These are phyloP conservation scores for Candida railenensis DNA, from an alignment of 805 yeast species.

Conservation along the genomic window DNA sequence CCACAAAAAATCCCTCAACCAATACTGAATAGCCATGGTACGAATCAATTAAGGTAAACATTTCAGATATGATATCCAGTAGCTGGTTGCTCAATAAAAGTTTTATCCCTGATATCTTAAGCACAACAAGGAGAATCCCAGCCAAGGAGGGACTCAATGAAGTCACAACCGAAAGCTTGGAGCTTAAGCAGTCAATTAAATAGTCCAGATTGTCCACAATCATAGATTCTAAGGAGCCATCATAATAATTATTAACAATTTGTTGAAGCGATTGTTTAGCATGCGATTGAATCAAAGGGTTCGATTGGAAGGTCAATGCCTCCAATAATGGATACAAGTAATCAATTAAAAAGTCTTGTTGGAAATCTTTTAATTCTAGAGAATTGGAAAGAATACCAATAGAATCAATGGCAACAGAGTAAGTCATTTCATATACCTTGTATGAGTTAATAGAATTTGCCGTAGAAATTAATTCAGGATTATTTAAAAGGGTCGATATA, in stretches of 20 bases:
- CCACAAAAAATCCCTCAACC: constrained; percentile 69
- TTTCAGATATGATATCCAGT: constrained; percentile 69
- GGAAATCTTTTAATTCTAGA: constrained; percentile 29
- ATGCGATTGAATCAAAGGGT: constrained; percentile 49
- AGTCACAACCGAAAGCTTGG: constrained; percentile 64
- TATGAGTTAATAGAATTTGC: constrained; percentile 7
- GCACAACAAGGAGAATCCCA: constrained; percentile 65
- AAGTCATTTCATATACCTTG: constrained; percentile 23
- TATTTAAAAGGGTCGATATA: constrained; percentile 16
- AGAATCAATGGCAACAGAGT: constrained; percentile 44
- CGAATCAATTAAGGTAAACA: constrained; percentile 75
- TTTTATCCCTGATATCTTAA: constrained; percentile 67
- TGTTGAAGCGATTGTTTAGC: constrained; percentile 53
- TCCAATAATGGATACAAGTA: constrained; percentile 72
- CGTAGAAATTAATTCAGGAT: constrained; percentile 2
- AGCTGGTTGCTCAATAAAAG: constrained; percentile 57
- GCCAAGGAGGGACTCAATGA: constrained; percentile 70
- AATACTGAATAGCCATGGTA: constrained; percentile 79
- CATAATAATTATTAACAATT: constrained; percentile 42
- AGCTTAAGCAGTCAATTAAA: constrained; percentile 73
- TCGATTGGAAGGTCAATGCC: constrained; percentile 56
- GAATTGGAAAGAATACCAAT: constrained; percentile 31
- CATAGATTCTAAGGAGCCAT: constrained; percentile 55
- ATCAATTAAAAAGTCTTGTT: constrained; percentile 61
- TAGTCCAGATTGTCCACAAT: constrained; percentile 75